These are phyloP conservation scores for Umbelopsis sp. DNA, from an alignment of 371 early-diverging fungal genomes.

Conservation along the genomic window DNA sequence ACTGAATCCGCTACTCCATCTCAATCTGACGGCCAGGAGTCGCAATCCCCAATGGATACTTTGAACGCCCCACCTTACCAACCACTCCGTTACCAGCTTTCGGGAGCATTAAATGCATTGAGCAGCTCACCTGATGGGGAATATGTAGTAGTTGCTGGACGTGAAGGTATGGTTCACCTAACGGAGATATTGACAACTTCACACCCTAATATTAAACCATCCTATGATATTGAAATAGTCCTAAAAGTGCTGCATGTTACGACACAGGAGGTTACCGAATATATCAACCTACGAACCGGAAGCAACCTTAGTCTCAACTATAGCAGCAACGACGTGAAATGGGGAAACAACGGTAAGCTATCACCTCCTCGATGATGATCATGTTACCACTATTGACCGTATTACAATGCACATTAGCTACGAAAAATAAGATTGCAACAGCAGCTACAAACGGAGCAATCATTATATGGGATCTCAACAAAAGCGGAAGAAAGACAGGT, in stretches of 20 bases:
- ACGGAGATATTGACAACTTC: not conserved
- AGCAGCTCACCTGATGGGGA: conserved; percentile 67
- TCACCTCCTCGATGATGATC: not conserved
- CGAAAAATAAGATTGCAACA: conserved; percentile 70
- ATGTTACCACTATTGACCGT: not conserved
- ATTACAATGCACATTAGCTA: conserved; percentile 28
- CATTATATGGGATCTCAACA: conserved; percentile 72
- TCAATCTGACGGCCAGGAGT: not conserved
- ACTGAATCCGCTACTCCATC: not conserved
- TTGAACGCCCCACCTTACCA: not conserved
- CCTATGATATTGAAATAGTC: conserved; percentile 39
- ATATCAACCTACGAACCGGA: conserved; percentile 73
- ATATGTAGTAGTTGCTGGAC: conserved; percentile 72
- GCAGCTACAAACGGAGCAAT: conserved; percentile 81
- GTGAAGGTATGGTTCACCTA: conserved; percentile 59
- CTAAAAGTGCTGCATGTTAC: conserved; percentile 70
- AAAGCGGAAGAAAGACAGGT: conserved; percentile 50
- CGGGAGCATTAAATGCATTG: conserved; percentile 66
- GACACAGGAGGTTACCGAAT: conserved; percentile 60
- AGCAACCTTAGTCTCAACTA: conserved; percentile 62
- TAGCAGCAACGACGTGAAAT: conserved; percentile 82
- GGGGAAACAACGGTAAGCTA: conserved; percentile 69
- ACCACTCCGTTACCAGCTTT: conserved; percentile 26
- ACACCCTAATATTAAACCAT: no score
- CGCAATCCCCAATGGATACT: not conserved